Evolutionary conservation across 495 filamentous ascomycete genomes (phyloP).

Genomic region (Podospora bellae-mahoneyi): DNA sequence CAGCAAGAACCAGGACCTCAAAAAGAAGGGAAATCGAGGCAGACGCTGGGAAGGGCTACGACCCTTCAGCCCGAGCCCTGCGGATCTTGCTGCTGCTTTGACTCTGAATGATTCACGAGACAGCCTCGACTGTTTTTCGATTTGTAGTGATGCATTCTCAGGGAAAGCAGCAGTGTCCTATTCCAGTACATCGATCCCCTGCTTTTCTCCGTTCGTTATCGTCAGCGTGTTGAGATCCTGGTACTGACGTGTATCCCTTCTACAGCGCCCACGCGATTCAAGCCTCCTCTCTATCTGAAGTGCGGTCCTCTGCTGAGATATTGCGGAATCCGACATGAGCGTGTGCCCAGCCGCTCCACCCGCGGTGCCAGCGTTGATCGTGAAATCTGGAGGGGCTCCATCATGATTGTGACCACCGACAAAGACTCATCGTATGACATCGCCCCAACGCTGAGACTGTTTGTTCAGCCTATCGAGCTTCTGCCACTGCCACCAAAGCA

Average conservation of each 20-base stretch:
- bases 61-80: slow-evolving; percentile 23
- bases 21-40: slow-evolving; percentile 14
- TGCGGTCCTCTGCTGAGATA: slow-evolving; percentile 89
- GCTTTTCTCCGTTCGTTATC: slow-evolving; percentile 2
- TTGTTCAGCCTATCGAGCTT: slow-evolving; percentile 80
- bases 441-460: slow-evolving; percentile 72
- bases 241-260: slow-evolving; percentile 15
- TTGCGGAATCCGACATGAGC: slow-evolving; percentile 68
- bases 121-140: slow-evolving; percentile 23
- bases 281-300: slow-evolving; percentile 77
- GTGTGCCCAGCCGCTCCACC: slow-evolving; percentile 29
- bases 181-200: slow-evolving; percentile 21
- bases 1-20: slow-evolving; percentile 19
- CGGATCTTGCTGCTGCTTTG: slow-evolving; percentile 6
- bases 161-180: slow-evolving; percentile 15
- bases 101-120: slow-evolving; percentile 22
- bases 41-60: slow-evolving; percentile 23
- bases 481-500: slow-evolving; percentile 75
- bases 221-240: not conserved
- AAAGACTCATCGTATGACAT: slow-evolving; percentile 75
- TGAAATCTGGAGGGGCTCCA: slow-evolving; percentile 86
- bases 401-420: slow-evolving; percentile 92
- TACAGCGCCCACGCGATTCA: slow-evolving; percentile 65
- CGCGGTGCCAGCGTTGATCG: slow-evolving; percentile 46
- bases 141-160: slow-evolving; percentile 20